Conservation (phyloP, 768 basidiomycete genomes). For the Hydnomerulius pinastri region DNA sequence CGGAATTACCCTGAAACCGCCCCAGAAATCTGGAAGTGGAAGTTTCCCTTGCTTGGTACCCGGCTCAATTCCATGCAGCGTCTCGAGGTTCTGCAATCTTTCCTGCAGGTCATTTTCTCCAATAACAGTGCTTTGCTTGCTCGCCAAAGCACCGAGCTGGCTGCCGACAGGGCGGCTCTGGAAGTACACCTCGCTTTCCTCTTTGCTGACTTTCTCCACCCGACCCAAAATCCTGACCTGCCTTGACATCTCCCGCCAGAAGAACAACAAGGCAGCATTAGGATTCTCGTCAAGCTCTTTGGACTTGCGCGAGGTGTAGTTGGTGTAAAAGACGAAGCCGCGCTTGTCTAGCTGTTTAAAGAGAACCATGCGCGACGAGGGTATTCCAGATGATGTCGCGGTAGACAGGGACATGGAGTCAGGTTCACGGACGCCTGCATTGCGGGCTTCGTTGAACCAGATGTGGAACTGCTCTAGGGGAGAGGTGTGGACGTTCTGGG, state of each 20-base stretch:
- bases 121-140: constrained; percentile 81
- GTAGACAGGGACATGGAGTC: constrained; percentile 88
- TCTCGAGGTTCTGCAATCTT: constrained; percentile 58
- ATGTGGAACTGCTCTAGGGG: constrained; percentile 84
- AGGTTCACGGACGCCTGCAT: constrained; percentile 73
- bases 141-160: constrained; percentile 91
- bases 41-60: constrained; percentile 47
- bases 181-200: constrained; percentile 86
- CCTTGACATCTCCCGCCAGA: constrained; percentile 85
- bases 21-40: constrained; percentile 90
- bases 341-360: constrained; percentile 86
- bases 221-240: constrained; percentile 83
- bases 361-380: constrained; percentile 87
- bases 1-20: constrained; percentile 94
- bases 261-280: constrained; percentile 81
- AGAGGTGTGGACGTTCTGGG: constrained; percentile 56
- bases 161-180: constrained; percentile 79
- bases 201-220: constrained; percentile 72
- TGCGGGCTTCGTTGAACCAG: constrained; percentile 78
- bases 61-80: constrained; percentile 54
- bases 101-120: constrained; percentile 67
- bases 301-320: constrained; percentile 94
- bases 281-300: constrained; percentile 76
- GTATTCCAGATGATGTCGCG: constrained; percentile 68
- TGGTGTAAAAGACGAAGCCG: constrained; percentile 97